Evolutionary conservation across 2,329 filamentous ascomycete genomes (phyloP).

Genomic region (Dothideomycetes sp.): DNA sequence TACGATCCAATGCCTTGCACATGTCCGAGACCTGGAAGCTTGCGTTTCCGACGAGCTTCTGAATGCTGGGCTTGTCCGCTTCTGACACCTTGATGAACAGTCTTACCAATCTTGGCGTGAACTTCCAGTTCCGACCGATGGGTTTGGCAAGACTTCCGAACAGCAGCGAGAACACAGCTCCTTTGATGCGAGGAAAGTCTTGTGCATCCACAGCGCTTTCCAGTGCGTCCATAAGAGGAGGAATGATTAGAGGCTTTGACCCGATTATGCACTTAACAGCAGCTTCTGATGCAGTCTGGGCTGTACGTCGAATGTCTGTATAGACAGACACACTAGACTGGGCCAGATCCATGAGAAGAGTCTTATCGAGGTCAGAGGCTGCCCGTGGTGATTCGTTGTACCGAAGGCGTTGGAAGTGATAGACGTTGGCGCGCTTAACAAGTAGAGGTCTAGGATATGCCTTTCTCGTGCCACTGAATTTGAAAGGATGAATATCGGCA

Average conservation of each 20-base stretch:
- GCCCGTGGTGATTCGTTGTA: slow-evolving; percentile 84
- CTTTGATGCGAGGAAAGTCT: slow-evolving; percentile 88
- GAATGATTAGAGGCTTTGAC: slow-evolving; percentile 78
- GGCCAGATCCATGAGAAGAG: slow-evolving; percentile 73
- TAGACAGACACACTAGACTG: slow-evolving; percentile 85
- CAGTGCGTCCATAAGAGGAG: slow-evolving; percentile 69
- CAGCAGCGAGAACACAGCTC: slow-evolving; percentile 79
- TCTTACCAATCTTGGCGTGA: slow-evolving; percentile 78
- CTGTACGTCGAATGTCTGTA: slow-evolving; percentile 88
- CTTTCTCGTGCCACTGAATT: slow-evolving; percentile 85
- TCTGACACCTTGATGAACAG: slow-evolving; percentile 82
- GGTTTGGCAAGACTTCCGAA: slow-evolving; percentile 85
- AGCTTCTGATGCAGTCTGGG: slow-evolving; percentile 84
- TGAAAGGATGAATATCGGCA: slow-evolving; percentile 83
- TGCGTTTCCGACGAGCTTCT: slow-evolving; percentile 71
- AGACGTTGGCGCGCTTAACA: slow-evolving; percentile 84
- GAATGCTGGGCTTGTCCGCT: slow-evolving; percentile 89
- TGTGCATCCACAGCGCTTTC: slow-evolving; percentile 66
- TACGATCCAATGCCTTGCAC: slow-evolving; percentile 74
- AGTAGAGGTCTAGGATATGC: slow-evolving; percentile 87
- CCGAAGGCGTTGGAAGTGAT: slow-evolving; percentile 85
- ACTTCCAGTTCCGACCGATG: slow-evolving; percentile 85
- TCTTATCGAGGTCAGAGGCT: slow-evolving; percentile 82
- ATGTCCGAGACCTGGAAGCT: slow-evolving; percentile 86
- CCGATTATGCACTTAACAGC: slow-evolving; percentile 86